Base-by-base conservation (phyloP, 1,284 basidiomycete genomes). In the Cutaneotrichosporon dermatis region DNA sequence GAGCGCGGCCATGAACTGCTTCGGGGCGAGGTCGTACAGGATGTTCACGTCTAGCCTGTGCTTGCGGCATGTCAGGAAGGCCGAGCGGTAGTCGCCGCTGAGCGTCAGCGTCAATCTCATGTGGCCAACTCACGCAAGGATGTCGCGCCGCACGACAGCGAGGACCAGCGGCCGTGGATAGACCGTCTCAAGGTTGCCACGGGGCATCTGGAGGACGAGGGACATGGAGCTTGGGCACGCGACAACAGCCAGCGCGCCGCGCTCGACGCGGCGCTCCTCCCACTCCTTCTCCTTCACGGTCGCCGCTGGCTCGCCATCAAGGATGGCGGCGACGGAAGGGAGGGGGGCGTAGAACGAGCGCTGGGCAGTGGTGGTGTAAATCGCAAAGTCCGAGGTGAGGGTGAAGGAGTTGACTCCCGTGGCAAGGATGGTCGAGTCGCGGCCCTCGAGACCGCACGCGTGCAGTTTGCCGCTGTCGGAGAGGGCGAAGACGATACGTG, bases 131-230 rank as follows among this genome's bases (percentile, higher is more conserved):
- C 69, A 93, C 92, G 74, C 79, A 51, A 87, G 81, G 10, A 94
- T 81, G 70, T 92, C 88, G 52, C 84, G 80, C 55, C 83, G 82
- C 1, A 95, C 87, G 3, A 90, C 86, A 54, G 88, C 84, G 77
- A 97, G 85, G 3, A 98, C 93, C 62, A 99, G 80, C 1, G 95
- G 89, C 39, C 96, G 82, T 1, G 96, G 96, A 69, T 88, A 91
- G 58, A 99, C 88, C 0, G 92, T 97, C 80, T 99, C 96, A 56
- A 99, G 75, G 76, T 99, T 99, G 0, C 96, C 96, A 66, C 96
- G 81, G 0, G 95, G 96, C 93, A 99, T 99, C 79, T 99, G 96
- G 11, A 99, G 79, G 1, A 99, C 89, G 13, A 97, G 77, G 65
- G 83, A 87, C 90, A 96, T 98, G 7, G 85, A 80, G 63, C 87